Evolutionary conservation across 371 early-diverging fungal genomes (phyloP), one percentile per base, ranked within the genome.

Genomic region (Smittium culicis): DNA sequence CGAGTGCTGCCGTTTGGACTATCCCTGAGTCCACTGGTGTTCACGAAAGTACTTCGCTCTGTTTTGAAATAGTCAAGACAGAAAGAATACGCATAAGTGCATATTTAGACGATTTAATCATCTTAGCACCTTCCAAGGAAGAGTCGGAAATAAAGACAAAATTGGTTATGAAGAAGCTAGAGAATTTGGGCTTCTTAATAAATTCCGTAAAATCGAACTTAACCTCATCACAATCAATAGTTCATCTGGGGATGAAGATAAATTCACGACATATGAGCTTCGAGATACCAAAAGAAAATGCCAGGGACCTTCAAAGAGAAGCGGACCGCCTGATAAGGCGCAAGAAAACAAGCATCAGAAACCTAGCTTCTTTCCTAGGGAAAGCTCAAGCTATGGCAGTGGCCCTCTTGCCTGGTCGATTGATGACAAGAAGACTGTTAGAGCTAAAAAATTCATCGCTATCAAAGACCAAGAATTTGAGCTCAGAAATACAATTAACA

Each of bases 1-100:
- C 66, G 68, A 5, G 73, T 75, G 0, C 65, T 75, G 11, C 35
- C 17, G 8, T 62, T 62, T 32, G 62, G 62, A 32, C 62, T 30
- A 62, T 62, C 62, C 20, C 30, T 62, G 30, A 62, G 32, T 25
- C 62, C 32, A 3, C 20, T 32, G 25, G 35, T 35, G 2, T 62
- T 62, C 62, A 62, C 17, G 17, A 62, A 62, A 30, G 30, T 62
- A 2, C 30, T 62, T 16, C 32, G 25, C 2, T 31, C 62, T 11
- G 62, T 25, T 17, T 30, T 62, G 27, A 14, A 62, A 35, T 62
- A 30, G 32, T 14, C 62, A 35, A 17, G 62, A 31, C 5, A 32
- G 30, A 62, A 17, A 25, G 32, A 14, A 62, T 62, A 3, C 32
- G 62, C 8, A 34, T 62, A 8, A 62, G 34, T 24, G 17, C 62